These are phyloP conservation scores for Volvox africanus DNA, from an alignment of 139 green algal species.

Conservation along the genomic window DNA sequence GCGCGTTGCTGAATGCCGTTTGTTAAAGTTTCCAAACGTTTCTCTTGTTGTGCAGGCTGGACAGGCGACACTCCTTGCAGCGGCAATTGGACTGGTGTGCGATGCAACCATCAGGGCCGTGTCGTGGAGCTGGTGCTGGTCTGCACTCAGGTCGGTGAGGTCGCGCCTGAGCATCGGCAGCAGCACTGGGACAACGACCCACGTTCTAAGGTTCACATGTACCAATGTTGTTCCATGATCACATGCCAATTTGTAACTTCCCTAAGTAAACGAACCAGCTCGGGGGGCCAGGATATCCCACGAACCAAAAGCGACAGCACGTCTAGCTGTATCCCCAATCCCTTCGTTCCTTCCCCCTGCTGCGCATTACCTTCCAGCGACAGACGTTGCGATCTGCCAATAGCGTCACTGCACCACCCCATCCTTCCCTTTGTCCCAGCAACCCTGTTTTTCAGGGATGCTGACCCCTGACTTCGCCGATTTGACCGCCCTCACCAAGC, in stretches of 20 bases:
- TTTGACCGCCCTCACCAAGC: constrained; percentile 19
- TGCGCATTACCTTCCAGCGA: no score
- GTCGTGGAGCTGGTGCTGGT: constrained; percentile 36
- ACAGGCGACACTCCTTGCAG: neutral
- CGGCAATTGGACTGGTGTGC: constrained; percentile 40
- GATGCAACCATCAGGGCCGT: neutral
- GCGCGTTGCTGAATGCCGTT: no score
- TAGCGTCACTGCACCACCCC: no score
- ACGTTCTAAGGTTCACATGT: neutral
- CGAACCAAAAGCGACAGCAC: no score
- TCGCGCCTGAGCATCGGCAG: neutral
- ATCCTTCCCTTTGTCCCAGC: neutral
- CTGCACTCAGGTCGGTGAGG: constrained; percentile 20
- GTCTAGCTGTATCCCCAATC: no score
- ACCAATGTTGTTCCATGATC: no score
- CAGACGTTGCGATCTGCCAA: no score
- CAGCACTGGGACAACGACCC: neutral
- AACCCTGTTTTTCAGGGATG: constrained; percentile 27
- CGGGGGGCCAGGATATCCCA: no score
- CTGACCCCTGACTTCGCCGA: neutral
- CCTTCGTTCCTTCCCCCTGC: no score
- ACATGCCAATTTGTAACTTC: no score
- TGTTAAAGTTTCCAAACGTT: no score
- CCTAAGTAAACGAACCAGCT: no score
- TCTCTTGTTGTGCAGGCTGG: constrained; percentile 21